Percentiles rank a stretch among this genome's conserved stretches.
These are phyloP conservation scores for Rhodotorula paludigena DNA, from an alignment of 768 basidiomycete genomes.

Conservation along the genomic window DNA sequence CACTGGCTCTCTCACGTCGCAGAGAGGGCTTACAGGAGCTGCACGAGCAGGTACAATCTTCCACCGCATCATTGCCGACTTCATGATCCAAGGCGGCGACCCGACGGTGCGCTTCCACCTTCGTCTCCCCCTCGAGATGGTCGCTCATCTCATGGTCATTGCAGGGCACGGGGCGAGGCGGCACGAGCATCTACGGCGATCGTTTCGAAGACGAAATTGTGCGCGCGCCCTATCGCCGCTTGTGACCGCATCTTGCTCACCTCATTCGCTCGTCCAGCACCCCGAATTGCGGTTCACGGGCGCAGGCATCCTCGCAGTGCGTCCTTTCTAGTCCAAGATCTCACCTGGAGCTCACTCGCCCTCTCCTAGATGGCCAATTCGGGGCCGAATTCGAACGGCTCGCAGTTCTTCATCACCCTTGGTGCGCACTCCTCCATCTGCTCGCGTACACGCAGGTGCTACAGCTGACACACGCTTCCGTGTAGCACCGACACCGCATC, in stretches of 20 bases:
- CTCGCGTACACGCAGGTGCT: slow-evolving; percentile 3
- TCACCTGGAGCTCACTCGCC: background rate
- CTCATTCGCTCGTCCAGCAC: slow-evolving; percentile 47
- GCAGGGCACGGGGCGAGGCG: slow-evolving; percentile 86
- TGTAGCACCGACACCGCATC: slow-evolving; percentile 46
- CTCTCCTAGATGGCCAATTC: slow-evolving; percentile 48
- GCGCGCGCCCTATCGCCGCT: background rate
- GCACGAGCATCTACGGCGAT: slow-evolving; percentile 49
- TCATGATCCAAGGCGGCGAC: slow-evolving; percentile 76
- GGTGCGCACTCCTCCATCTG: slow-evolving; percentile 21
- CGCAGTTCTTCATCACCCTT: slow-evolving; percentile 46
- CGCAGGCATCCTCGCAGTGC: slow-evolving; percentile 80
- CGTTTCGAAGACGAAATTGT: slow-evolving; percentile 57
- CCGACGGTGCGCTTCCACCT: slow-evolving; percentile 10
- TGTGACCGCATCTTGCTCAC: slow-evolving; percentile 46
- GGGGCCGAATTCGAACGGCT: slow-evolving; percentile 51
- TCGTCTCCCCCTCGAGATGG: no score
- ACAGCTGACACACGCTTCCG: slow-evolving; percentile 10
- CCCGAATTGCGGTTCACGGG: slow-evolving; percentile 90
- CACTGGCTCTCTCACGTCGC: background rate
- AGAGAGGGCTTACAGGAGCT: background rate
- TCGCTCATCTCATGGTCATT: slow-evolving; percentile 50
- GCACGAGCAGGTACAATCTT: slow-evolving; percentile 62
- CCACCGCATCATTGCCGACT: slow-evolving; percentile 91
- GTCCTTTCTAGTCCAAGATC: background rate